These are phyloP conservation scores for Hawksworthiomyces lignivorus DNA, from an alignment of 2,329 filamentous ascomycete genomes.

Conservation along the genomic window DNA sequence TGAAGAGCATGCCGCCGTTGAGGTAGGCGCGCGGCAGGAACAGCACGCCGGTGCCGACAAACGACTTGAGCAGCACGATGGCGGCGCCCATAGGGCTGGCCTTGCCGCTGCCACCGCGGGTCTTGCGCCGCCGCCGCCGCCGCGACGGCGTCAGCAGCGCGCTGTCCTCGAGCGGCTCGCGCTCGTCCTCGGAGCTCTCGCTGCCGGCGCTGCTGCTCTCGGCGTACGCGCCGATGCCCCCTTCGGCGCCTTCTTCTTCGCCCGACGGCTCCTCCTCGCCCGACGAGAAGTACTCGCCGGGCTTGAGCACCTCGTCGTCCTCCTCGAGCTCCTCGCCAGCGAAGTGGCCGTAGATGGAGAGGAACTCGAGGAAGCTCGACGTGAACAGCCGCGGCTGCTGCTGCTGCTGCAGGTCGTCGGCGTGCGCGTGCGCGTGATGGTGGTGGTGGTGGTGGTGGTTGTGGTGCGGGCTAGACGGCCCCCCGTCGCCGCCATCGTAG, in stretches of 20 bases:
- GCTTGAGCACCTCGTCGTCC: constrained; percentile 80
- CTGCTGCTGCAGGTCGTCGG: constrained; percentile 15
- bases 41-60: constrained; percentile 91
- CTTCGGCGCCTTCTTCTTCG: constrained; percentile 16
- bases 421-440: neutral
- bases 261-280: constrained; percentile 44
- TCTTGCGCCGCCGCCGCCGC: constrained; percentile 68
- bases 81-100: constrained; percentile 74
- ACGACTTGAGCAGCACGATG: constrained; percentile 87
- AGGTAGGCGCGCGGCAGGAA: constrained; percentile 90
- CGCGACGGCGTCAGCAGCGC: constrained; percentile 70
- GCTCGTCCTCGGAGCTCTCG: constrained; percentile 52
- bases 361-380: constrained; percentile 89
- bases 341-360: constrained; percentile 94
- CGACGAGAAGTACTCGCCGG: constrained; percentile 87
- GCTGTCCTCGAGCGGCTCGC: constrained; percentile 81
- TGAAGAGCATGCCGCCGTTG: constrained; percentile 96
- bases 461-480: constrained; percentile 26
- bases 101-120: constrained; percentile 64
- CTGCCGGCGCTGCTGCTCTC: constrained; percentile 45
- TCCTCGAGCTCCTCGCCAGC: constrained; percentile 95
- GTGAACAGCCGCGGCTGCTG: constrained; percentile 64
- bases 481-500: constrained; percentile 27
- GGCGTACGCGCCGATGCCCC: constrained; percentile 30
- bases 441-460: neutral